Conservation (phyloP, 2,329 filamentous ascomycete species). For the Fusarium zealandicum region DNA sequence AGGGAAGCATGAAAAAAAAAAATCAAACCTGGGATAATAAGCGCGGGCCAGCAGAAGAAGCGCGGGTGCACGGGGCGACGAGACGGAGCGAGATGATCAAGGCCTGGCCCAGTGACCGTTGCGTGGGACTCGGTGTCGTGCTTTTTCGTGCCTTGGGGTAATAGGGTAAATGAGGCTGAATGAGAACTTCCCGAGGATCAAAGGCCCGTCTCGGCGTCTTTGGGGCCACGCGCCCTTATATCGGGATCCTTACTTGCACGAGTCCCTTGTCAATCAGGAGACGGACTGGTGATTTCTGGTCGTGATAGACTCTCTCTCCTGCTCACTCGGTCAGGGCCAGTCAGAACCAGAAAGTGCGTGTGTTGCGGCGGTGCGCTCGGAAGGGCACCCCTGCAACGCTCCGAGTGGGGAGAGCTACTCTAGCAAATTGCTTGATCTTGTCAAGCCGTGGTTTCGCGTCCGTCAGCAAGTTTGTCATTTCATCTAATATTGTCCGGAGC, state of each 20-base stretch:
- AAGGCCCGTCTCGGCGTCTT: slow-evolving; percentile 15
- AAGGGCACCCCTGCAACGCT: slow-evolving; percentile 20
- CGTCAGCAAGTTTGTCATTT: slow-evolving; percentile 29
- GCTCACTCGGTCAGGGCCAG: slow-evolving; percentile 11
- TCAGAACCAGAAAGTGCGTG: slow-evolving; percentile 11
- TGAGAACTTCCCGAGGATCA: background rate
- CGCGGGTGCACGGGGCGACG: slow-evolving; percentile 8
- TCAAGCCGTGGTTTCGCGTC: slow-evolving; percentile 17
- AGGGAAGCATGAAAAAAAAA: slow-evolving; percentile 7
- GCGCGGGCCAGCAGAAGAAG: slow-evolving; percentile 17
- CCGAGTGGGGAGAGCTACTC: slow-evolving; percentile 19
- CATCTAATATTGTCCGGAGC: slow-evolving; percentile 25
- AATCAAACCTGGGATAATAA: background rate
- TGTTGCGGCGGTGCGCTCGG: slow-evolving; percentile 1
- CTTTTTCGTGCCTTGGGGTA: background rate
- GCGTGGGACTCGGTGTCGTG: slow-evolving; percentile 24
- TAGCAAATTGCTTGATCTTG: slow-evolving; percentile 23
- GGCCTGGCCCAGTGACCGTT: slow-evolving; percentile 8
- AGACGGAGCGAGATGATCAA: slow-evolving; percentile 4
- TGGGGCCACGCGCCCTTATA: slow-evolving; percentile 17
- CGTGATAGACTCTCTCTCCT: slow-evolving; percentile 18
- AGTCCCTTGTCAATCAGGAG: slow-evolving; percentile 21
- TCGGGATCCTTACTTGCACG: slow-evolving; percentile 12
- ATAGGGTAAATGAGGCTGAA: slow-evolving; percentile 15
- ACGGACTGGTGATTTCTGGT: slow-evolving; percentile 25